Percentiles rank a stretch among this genome's conserved stretches.
Evolutionary conservation across 192 early-diverging fungal genomes (phyloP).

Genomic region (Umbelopsis vinacea): DNA sequence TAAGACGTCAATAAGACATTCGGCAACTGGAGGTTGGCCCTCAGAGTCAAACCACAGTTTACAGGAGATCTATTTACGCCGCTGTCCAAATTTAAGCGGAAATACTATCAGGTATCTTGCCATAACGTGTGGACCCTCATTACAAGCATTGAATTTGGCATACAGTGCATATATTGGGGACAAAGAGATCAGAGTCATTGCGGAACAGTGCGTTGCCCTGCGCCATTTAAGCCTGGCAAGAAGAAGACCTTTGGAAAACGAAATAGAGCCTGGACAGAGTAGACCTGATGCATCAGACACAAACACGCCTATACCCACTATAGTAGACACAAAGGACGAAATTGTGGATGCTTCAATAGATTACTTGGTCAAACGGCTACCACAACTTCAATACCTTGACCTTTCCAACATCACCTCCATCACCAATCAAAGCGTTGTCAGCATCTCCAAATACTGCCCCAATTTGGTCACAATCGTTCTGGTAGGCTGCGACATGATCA

Average conservation of each 20-base stretch:
- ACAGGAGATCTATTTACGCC: neutral
- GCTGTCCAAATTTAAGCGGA: neutral
- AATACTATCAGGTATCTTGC: neutral
- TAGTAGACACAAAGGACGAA: neutral
- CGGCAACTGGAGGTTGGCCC: neutral
- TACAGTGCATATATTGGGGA: neutral
- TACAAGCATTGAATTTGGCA: neutral
- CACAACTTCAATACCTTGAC: neutral
- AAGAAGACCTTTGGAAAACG: neutral
- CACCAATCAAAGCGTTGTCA: neutral
- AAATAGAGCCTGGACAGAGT: neutral
- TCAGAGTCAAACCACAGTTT: neutral
- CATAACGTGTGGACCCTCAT: neutral
- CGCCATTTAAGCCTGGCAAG: slow-evolving; percentile 1
- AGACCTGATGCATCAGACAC: neutral
- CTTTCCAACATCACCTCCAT: neutral
- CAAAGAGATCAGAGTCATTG: neutral
- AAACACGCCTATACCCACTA: too few relatives aligned
- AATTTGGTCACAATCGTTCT: neutral
- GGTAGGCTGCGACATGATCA: neutral
- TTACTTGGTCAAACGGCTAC: neutral
- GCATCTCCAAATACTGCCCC: neutral
- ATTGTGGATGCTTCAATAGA: slow-evolving; percentile 1
- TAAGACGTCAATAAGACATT: neutral
- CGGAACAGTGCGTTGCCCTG: neutral